Base-by-base conservation (phyloP, 2,329 filamentous ascomycete species). In the Colletotrichum zoysiae region DNA sequence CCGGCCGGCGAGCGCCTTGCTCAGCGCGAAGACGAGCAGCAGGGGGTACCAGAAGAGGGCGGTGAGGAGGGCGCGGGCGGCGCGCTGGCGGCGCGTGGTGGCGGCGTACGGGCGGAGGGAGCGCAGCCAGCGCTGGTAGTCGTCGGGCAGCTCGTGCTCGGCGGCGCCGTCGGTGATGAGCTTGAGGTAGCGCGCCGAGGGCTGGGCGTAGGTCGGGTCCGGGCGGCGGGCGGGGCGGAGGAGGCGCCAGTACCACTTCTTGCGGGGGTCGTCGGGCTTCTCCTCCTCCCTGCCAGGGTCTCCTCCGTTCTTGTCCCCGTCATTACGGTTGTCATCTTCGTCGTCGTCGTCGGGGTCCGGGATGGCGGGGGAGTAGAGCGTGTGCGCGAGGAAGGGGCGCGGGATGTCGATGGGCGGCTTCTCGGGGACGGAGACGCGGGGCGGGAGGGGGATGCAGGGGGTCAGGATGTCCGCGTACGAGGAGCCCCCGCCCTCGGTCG, bases 401-500 rank as follows among this genome's bases (percentile, higher is more conserved):
- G 91, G 86, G 0, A 86, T 79, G 3, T 83, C 82, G 30, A 84
- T 86, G 0, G 84, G 81, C 1, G 93, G 93, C 60, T 86, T 83
- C 66, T 90, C 86, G 0, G 94, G 92, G 0, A 96, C 88, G 0
- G 86, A 84, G 14, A 87, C 79, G 5, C 86, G 83, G 16, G 87
- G 82, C 0, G 90, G 86, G 11, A 98, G 87, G 0, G 91, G 86
- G 74, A 94, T 86, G 81, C 95, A 98, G 38, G 92, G 90, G 16
- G 97, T 90, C 0, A 94, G 78, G 14, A 97, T 89, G 78, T 98
- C 95, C 68, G 91, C 85, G 84, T 99, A 99, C n/a, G 91, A 88
- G 2, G 90, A 83, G 23, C 95, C 95, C 42, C 93, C 95, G 63
- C 95, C 95, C 80, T 99, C 96, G 6, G 95, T 98, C 6, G 91